These are phyloP conservation scores for Zygotorulaspora mrakii DNA, from an alignment of 1,139 yeast genomes.

Conservation along the genomic window DNA sequence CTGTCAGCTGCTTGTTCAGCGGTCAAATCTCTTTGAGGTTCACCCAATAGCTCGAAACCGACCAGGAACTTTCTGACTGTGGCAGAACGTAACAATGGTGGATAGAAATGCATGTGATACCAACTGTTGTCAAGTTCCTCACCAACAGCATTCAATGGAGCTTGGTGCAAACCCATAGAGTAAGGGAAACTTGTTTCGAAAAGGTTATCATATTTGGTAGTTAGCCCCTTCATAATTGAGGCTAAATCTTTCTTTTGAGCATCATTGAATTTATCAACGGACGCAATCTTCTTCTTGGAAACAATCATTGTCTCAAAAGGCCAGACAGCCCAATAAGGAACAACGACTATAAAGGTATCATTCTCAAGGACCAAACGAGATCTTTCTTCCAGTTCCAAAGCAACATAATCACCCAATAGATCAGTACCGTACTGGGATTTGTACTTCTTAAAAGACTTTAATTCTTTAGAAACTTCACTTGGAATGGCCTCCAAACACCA, in stretches of 20 bases:
- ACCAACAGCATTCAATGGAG: constrained; percentile 48
- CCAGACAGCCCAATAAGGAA: constrained; percentile 84
- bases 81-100: constrained; percentile 71
- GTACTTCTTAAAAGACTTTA: constrained; percentile 50
- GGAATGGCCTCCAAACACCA: constrained; percentile 72
- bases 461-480: constrained; percentile 62
- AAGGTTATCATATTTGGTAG: constrained; percentile 67
- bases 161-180: constrained; percentile 79
- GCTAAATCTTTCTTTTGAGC: constrained; percentile 58
- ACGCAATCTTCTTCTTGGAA: constrained; percentile 51
- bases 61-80: constrained; percentile 73
- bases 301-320: constrained; percentile 70
- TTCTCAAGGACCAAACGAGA: constrained; percentile 57
- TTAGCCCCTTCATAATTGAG: constrained; percentile 48
- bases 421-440: constrained; percentile 45
- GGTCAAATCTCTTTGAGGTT: constrained; percentile 74
- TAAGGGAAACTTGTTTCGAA: constrained; percentile 71
- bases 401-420: constrained; percentile 62
- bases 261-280: constrained; percentile 48
- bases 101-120: constrained; percentile 77
- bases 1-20: constrained; percentile 70
- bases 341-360: constrained; percentile 64
- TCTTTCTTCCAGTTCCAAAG: constrained; percentile 49
- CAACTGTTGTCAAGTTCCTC: constrained; percentile 48
- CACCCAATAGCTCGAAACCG: constrained; percentile 76